Conservation (phyloP, 768 basidiomycete species). For the Thelephora aurantiotincta region DNA sequence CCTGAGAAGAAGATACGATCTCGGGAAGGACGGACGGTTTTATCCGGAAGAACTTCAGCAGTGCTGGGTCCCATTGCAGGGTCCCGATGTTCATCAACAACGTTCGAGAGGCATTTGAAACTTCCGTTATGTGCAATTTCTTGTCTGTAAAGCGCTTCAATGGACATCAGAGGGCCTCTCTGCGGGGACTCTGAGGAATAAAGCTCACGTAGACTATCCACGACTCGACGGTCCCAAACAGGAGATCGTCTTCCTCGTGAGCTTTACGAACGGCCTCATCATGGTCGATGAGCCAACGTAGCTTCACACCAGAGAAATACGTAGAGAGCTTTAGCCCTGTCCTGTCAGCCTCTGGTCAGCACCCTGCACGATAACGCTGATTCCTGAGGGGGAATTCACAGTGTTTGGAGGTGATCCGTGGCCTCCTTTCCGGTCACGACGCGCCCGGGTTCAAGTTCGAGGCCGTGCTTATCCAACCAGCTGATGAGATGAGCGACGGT, state of each 20-base stretch:
- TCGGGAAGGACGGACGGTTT: conserved; percentile 66
- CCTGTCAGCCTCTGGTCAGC: conserved; percentile 22
- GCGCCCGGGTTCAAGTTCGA: conserved; percentile 52
- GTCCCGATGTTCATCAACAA: conserved; percentile 77
- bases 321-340: conserved; percentile 93
- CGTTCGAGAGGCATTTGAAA: conserved; percentile 93
- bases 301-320: conserved; percentile 94
- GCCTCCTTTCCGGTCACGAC: conserved; percentile 64
- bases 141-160: conserved; percentile 67
- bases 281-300: conserved; percentile 95
- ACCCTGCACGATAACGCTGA: not conserved
- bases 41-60: conserved; percentile 81
- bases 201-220: conserved; percentile 78
- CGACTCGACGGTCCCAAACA: conserved; percentile 93
- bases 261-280: conserved; percentile 62
- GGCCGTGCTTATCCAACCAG: conserved; percentile 56
- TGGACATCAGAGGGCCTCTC: not conserved
- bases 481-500: conserved; percentile 70
- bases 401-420: conserved; percentile 43
- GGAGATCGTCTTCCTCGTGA: conserved; percentile 64
- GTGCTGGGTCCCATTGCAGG: conserved; percentile 68
- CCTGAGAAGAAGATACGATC: conserved; percentile 83
- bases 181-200: not conserved
- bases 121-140: conserved; percentile 77
- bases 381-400: conserved; percentile 31